Evolutionary conservation across 2,329 filamentous ascomycete species (phyloP).

Genomic region (Apiospora rasikravindrae): DNA sequence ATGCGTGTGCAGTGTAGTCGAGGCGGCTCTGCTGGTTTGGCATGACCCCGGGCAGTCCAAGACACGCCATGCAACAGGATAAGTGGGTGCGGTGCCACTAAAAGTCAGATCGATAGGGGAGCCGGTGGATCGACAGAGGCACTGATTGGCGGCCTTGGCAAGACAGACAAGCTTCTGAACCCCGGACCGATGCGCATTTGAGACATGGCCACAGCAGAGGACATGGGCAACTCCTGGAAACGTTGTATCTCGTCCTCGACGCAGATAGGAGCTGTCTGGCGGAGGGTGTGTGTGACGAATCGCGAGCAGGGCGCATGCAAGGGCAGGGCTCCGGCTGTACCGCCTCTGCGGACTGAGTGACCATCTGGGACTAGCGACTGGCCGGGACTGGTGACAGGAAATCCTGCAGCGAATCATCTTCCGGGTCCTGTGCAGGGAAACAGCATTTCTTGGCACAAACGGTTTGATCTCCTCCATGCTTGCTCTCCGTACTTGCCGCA

Average conservation of each 20-base stretch:
- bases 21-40: constrained; percentile 8
- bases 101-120: constrained; percentile 6
- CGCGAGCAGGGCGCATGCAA: not conserved
- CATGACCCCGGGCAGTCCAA: constrained; percentile 6
- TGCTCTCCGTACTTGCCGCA: not conserved
- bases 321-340: not conserved
- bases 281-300: not conserved
- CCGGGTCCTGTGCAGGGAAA: not conserved
- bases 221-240: not conserved
- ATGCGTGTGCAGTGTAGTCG: not conserved
- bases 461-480: constrained; percentile 1
- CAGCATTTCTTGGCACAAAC: constrained; percentile 8
- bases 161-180: constrained; percentile 7
- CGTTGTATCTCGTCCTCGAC: not conserved
- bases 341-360: not conserved
- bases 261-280: not conserved
- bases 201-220: not conserved
- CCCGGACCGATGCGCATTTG: constrained; percentile 13
- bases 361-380: constrained; percentile 1
- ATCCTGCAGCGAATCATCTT: not conserved
- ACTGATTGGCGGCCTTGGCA: constrained; percentile 15
- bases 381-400: not conserved
- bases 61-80: constrained; percentile 17
- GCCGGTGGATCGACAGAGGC: not conserved
- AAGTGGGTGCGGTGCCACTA: not conserved